These are phyloP conservation scores for Scedosporium boydii DNA, from an alignment of 2,329 filamentous ascomycete genomes.

Conservation along the genomic window DNA sequence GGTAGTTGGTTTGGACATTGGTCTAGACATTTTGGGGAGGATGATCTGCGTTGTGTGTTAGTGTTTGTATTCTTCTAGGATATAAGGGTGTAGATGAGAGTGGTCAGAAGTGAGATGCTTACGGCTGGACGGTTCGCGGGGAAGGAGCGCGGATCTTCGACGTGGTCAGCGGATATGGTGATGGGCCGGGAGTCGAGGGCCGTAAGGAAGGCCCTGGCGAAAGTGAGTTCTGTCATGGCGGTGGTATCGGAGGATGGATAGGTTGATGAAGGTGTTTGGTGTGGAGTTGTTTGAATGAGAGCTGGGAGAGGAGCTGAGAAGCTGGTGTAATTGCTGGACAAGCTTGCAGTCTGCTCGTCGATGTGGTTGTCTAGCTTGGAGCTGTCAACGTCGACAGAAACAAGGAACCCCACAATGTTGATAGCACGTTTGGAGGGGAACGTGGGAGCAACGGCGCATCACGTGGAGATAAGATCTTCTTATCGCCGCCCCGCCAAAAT, in stretches of 20 bases:
- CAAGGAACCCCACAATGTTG: background rate
- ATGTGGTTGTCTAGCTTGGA: background rate
- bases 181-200: conserved; percentile 68
- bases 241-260: background rate
- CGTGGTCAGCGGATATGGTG: conserved; percentile 82
- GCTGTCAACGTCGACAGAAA: background rate
- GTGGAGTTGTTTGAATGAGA: background rate
- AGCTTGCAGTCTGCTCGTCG: no score
- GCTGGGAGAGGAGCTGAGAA: no score
- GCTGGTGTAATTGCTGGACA: no score
- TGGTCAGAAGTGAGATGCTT: conserved; percentile 15
- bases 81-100: conserved; percentile 1
- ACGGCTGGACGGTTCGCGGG: conserved; percentile 64
- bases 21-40: conserved; percentile 56
- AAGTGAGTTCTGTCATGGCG: conserved; percentile 71
- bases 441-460: background rate
- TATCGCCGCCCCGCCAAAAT: no score
- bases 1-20: conserved; percentile 40
- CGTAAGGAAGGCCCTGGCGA: conserved; percentile 75
- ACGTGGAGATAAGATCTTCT: background rate
- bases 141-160: conserved; percentile 75
- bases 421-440: background rate
- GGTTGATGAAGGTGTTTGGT: background rate
- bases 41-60: conserved; percentile 45
- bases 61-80: conserved; percentile 9